Evolutionary conservation across 192 early-diverging fungal genomes (phyloP), one percentile per base, ranked within the genome.

Genomic region (Coemansia sp.): DNA sequence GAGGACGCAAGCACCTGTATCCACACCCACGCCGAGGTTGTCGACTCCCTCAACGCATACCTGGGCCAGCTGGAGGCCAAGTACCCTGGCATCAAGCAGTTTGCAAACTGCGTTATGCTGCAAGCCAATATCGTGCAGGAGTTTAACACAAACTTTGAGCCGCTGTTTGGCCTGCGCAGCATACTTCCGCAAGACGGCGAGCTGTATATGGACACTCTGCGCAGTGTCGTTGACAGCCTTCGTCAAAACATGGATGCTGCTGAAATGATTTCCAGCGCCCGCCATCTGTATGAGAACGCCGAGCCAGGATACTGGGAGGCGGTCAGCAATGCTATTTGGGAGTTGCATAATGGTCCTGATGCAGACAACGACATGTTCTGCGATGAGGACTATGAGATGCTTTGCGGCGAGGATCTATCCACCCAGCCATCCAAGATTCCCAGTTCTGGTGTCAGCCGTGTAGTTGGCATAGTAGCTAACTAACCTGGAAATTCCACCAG

Each of bases 81-180:
- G 20, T 66, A 79, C 32, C 71, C 76, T 5, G 76, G 76, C 14
- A 79, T 79, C 71, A 73, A 64, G 64, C 67, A 63, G 56, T 71
- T 67, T 50, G 71, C 68, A 16, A 73, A 66, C 61, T 73, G 71
- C 29, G 67, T 61, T 3, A 79, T 73, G 71, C 71, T 79, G 8
- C 71, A 79, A 22, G 67, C 76, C 1, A 79, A 79, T 40, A 59
- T 79, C n/a, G 65, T 49, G 22, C 71, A 79, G 56, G 76, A 79
- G 61, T 72, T 70, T 59, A 71, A 61, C 40, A 57, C 70, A 2
- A 64, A 61, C 50, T 68, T 66, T 40, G 71, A 79, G 64, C 64
- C 48, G 3, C 62, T 79, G 40, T 56, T 63, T 56, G 38, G 60
- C n/a, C 65, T 79, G 56, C 76, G 76, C 56, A 63, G 64, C 61